Conservation (phyloP, 495 filamentous ascomycete species). For the Neurospora hispaniola region DNA sequence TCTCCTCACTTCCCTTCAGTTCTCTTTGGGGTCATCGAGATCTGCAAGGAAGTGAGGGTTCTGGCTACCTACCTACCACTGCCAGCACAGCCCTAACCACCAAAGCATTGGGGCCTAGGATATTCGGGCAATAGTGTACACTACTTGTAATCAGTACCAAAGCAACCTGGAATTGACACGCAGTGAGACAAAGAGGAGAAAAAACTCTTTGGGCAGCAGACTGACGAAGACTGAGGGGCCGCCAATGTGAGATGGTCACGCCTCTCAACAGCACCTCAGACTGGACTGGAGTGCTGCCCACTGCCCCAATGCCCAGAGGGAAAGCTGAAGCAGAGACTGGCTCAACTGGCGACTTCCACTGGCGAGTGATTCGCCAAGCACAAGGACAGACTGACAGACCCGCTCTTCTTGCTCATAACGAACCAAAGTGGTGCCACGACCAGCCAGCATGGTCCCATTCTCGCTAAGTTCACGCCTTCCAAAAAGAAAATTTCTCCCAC, state of each 20-base stretch:
- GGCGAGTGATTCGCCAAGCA: background rate
- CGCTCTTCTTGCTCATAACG: slow-evolving; percentile 17
- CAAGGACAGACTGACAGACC: slow-evolving; percentile 8
- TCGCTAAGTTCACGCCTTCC: slow-evolving; percentile 19
- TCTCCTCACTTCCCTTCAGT: background rate
- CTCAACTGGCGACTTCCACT: background rate
- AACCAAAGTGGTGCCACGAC: slow-evolving; percentile 27
- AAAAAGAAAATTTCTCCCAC: slow-evolving; percentile 14
- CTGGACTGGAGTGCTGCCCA: background rate
- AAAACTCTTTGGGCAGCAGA: background rate
- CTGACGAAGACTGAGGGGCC: background rate
- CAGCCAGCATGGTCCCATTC: slow-evolving; percentile 7
- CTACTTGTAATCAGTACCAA: background rate
- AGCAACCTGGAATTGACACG: background rate
- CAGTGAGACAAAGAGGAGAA: background rate
- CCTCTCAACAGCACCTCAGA: background rate
- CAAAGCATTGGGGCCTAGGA: background rate
- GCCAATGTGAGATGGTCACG: background rate
- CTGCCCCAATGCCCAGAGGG: background rate
- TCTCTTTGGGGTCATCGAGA: background rate
- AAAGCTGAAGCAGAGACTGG: background rate
- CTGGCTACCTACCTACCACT: background rate
- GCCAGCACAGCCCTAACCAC: background rate
- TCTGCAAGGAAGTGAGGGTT: background rate
- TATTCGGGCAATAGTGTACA: background rate